Evolutionary conservation across 2,329 filamentous ascomycete genomes (phyloP).

Genomic region (Trichophyton verrucosum): DNA sequence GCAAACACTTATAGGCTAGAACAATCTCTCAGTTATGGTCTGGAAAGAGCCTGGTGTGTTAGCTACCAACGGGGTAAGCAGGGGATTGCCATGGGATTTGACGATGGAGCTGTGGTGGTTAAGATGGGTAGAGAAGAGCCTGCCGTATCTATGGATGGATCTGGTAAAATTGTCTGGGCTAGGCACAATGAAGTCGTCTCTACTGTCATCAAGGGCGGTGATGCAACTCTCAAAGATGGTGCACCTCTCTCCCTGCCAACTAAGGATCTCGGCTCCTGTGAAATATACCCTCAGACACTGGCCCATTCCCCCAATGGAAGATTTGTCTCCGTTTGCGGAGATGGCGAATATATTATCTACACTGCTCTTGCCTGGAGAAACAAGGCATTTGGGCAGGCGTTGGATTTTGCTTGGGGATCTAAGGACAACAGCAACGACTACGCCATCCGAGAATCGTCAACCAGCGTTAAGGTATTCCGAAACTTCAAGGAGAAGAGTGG

Average conservation of each 20-base stretch:
- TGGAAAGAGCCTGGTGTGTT: conserved; percentile 96
- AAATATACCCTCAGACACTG: conserved; percentile 90
- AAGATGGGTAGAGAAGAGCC: conserved; percentile 97
- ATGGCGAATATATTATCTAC: conserved; percentile 98
- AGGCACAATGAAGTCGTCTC: conserved; percentile 91
- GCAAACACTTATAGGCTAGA: conserved; percentile 94
- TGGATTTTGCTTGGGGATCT: conserved; percentile 94
- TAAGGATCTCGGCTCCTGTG: conserved; percentile 91
- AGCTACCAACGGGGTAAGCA: conserved; percentile 91
- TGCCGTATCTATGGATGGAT: conserved; percentile 91
- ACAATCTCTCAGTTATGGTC: conserved; percentile 87
- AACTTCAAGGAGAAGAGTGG: conserved; percentile 90
- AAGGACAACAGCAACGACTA: conserved; percentile 99
- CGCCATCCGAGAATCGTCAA: conserved; percentile 86
- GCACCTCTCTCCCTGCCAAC: conserved; percentile 73
- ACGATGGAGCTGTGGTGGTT: conserved; percentile 93
- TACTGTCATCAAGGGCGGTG: conserved; percentile 85
- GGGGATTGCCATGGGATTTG: conserved; percentile 88
- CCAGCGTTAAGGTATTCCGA: conserved; percentile 92
- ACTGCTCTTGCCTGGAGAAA: conserved; percentile 93
- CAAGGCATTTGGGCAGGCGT: conserved; percentile 87
- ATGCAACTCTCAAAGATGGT: conserved; percentile 74
- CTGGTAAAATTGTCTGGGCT: conserved; percentile 93
- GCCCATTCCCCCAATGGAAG: conserved; percentile 92
- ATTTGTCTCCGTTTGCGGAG: conserved; percentile 80